These are phyloP conservation scores for Fusarium mundagurra DNA, from an alignment of 2,329 filamentous ascomycete genomes.

Conservation along the genomic window DNA sequence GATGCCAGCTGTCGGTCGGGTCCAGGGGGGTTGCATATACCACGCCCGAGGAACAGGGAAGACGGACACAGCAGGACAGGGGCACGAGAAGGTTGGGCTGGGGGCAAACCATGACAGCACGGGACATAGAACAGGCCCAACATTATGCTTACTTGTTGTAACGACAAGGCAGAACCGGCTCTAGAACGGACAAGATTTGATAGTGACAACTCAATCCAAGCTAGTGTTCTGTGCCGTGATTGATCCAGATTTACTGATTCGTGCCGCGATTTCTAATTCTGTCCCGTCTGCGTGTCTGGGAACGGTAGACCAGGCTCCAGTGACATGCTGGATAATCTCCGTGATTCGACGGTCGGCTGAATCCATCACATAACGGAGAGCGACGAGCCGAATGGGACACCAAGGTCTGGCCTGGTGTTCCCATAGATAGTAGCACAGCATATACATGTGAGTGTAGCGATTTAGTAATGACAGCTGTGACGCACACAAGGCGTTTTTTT, in stretches of 20 bases:
- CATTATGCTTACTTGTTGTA: slow-evolving; percentile 28
- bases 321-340: slow-evolving; percentile 21
- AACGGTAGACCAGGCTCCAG: neutral
- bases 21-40: slow-evolving; percentile 20
- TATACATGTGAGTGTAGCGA: neutral
- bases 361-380: slow-evolving; percentile 6
- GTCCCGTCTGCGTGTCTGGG: neutral
- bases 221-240: neutral
- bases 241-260: neutral
- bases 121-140: neutral
- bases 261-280: slow-evolving; percentile 18
- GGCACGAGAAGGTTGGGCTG: neutral
- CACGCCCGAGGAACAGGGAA: slow-evolving; percentile 2
- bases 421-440: neutral
- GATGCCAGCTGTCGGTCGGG: slow-evolving; percentile 27
- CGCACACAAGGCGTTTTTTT: slow-evolving; percentile 16
- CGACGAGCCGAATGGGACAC: neutral
- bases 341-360: slow-evolving; percentile 11
- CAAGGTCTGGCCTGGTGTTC: neutral
- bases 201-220: neutral
- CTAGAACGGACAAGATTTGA: neutral
- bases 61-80: neutral
- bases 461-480: slow-evolving; percentile 12
- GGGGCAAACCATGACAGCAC: neutral
- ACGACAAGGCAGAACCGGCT: neutral